Base-by-base conservation (phyloP, 371 early-diverging fungal species). In the Phascolomyces articulosus region DNA sequence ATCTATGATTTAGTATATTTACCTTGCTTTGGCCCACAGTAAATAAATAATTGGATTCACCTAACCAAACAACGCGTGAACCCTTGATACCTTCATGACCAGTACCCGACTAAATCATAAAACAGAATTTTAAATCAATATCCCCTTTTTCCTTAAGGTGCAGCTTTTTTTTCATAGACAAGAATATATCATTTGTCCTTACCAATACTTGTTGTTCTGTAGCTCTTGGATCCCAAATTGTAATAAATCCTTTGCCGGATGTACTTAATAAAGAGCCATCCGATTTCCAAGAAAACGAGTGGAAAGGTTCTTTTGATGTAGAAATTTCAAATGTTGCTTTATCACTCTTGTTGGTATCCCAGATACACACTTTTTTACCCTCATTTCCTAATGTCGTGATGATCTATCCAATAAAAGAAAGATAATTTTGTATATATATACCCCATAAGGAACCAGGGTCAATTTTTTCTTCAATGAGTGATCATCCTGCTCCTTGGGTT, bases 11-110 rank as follows among this genome's bases (percentile, higher is more conserved):
- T 23, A 21, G 15, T 44, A 29, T 44, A 28, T 51, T 57, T 75
- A 75, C 79, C 75, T 81, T 86, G 64, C 84, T 84, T 71, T 88
- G 86, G 1, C 95, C 95, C 13, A 88, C 83, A 0, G 90, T 85
- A 41, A 92, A 71, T 26, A 93, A 26, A 26, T 74, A 67, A 48
- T 87, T 84, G 59, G 79, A 78, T 28, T 85, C 83, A 21, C 90
- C 91, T 0, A 90, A 65, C 91, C 91, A 93, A 7, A 86, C 61
- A 20, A 83, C 79, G n/a, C 86, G 82, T 3, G 90, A 82, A 3
- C 89, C 83, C 44, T 92, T 91, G 27, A 83, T 79, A 10, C 92
- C 88, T 51, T 82, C 83, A 68, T 87, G 87, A 7, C 87, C 79
- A 15, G 66, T 62, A 16, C 82, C 81, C 23, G 79, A 68, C 79